Evolutionary conservation across 352 stramenopile genomes (phyloP).

Genomic region (Globisporangium irregulare): DNA sequence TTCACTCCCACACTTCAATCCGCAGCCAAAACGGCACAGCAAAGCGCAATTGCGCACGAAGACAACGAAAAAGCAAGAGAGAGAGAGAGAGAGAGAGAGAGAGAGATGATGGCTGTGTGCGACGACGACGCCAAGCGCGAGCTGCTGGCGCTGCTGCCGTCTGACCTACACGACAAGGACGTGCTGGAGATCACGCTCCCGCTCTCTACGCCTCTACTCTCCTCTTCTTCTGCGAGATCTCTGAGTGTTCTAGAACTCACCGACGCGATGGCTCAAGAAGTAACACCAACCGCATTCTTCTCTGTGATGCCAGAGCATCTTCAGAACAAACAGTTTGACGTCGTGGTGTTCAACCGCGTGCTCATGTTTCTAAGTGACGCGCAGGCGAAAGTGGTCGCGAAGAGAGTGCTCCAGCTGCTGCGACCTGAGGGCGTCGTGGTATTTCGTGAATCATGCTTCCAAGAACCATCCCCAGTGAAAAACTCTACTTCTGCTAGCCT

Average conservation of each 20-base stretch:
- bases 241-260: neutral
- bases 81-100: neutral
- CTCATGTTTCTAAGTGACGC: neutral
- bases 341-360: neutral
- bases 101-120: neutral
- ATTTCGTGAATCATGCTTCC: neutral
- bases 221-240: neutral
- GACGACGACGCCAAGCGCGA: neutral
- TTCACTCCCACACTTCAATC: too few species aligned
- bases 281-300: neutral
- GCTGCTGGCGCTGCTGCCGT: neutral
- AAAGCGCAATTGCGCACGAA: too few species aligned
- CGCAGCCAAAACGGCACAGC: too few species aligned
- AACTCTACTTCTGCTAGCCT: neutral
- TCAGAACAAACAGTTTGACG: neutral
- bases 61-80: too few species aligned
- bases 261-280: neutral
- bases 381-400: slow-evolving; percentile 2
- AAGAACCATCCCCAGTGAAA: neutral
- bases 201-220: neutral
- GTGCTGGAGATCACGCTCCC: neutral
- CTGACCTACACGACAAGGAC: neutral
- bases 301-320: neutral
- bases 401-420: neutral
- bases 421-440: neutral